Evolutionary conservation across 352 stramenopile genomes (phyloP), one percentile per base, ranked within the genome.

Genomic region (Phytopythium ostracodes): DNA sequence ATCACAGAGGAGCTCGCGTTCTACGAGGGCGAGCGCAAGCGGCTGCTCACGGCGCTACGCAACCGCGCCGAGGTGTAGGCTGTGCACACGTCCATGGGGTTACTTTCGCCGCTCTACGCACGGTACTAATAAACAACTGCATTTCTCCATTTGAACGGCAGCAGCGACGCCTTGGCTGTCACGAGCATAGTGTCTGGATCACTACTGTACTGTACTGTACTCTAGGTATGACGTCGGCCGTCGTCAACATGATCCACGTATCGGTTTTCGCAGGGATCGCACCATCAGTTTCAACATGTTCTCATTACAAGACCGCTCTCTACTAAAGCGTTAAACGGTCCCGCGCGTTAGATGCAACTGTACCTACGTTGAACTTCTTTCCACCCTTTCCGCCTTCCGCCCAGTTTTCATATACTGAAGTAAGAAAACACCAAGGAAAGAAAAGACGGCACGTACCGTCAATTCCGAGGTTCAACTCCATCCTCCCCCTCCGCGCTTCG

Each of bases 11-110:
- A 72, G 31, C 57, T 72, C 33, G 24, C 47, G 2, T 59, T 63
- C 31, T 72, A 62, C 27, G 62, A 68, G 10, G 62, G 51, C 5
- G 61, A 69, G 52, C 50, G 64, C 18, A 63, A 59, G 35, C 33
- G 53, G 22, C 25, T 66, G n/a, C 47, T 72, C 4, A 25, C 50
- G 1, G 22, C 36, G 15, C 47, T 68, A n/a, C n/a, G n/a, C 15
- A 18, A 43, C 20, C 29, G n/a, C 36, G 53, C 43, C 25, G 20
- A 22, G 25, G 29, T 46, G 46, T 53, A 33, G 40, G 31, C 33
- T n/a, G n/a, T n/a, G n/a, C n/a, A n/a, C n/a, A n/a, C n/a, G n/a
- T n/a, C 7, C 33, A 38, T 38, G 10, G 7, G 14, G 33, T 10
- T 38, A 10, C 7, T 10, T 38, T 38, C 6, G 14, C 33, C 7